Percentiles rank a stretch among this genome's conserved stretches.
Evolutionary conservation across 2,329 filamentous ascomycete species (phyloP).

Genomic region (Hypoxylon sp.): DNA sequence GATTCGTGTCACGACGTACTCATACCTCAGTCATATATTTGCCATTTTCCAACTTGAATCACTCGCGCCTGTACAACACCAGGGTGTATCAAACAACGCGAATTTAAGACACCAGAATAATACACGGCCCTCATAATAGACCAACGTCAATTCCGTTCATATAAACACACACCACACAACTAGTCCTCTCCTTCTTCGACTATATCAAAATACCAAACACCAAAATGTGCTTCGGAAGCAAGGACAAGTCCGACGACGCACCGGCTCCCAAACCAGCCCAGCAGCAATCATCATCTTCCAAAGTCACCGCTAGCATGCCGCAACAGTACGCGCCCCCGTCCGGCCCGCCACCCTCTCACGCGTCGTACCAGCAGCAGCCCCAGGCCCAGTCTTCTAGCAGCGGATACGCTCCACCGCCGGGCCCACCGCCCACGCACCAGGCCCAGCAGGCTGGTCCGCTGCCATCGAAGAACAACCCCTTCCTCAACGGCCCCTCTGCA

Average conservation of each 20-base stretch:
- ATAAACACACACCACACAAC: background rate
- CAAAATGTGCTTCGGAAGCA: conserved; percentile 64
- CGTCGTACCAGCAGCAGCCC: no score
- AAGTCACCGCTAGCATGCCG: conserved; percentile 41
- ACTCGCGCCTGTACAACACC: no score
- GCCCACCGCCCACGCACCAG: conserved; percentile 52
- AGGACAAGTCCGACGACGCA: conserved; percentile 54
- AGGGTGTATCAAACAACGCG: background rate
- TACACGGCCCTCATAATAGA: background rate
- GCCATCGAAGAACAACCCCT: conserved; percentile 45
- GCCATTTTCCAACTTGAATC: no score
- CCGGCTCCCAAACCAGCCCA: conserved; percentile 56
- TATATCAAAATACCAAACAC: background rate
- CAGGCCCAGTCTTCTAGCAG: background rate
- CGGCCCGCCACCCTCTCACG: conserved; percentile 46
- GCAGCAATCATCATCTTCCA: conserved; percentile 34
- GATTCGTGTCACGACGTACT: background rate
- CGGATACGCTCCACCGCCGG: conserved; percentile 52
- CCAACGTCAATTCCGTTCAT: background rate
- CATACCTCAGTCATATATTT: background rate
- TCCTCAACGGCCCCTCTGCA: conserved; percentile 47
- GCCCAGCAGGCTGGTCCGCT: conserved; percentile 50
- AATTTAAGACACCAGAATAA: background rate
- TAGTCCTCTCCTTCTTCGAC: no score
- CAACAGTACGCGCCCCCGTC: conserved; percentile 48